Evolutionary conservation across 1,284 basidiomycete genomes (phyloP), one percentile per base, ranked within the genome.

Genomic region (Singerocomus inundabilis): DNA sequence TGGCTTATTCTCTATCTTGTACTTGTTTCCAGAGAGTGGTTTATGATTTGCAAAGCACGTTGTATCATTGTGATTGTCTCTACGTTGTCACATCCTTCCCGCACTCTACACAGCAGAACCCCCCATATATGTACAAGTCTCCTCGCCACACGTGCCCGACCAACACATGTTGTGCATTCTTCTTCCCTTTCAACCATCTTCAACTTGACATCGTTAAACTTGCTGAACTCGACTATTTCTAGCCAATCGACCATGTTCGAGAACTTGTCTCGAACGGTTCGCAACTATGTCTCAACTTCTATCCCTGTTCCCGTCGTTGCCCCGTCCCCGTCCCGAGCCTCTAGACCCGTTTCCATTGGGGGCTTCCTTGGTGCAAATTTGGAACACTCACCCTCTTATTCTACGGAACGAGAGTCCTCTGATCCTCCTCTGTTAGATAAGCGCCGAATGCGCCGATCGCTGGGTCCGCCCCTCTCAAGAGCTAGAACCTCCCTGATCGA

Each of bases 251-350:
- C 79, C 0, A 70, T 76, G 48, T 68, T 81, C 13, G 75, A 80
- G 60, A 70, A 69, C 31, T 70, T 81, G 56, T 80, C 80, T 13
- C 73, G 75, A 18, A 71, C 76, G 2, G 66, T 82, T 30, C 74
- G 77, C 41, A 75, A 67, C 53, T 81, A 81, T 46, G 75, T 82
- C 16, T 79, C 79, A 2, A 71, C 76, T 16, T 74, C 76, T 10
- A 73, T 80, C 34, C 68, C 75, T n/a, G 72, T 79, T 29, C 74
- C 78, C 1, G 66, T 70, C 7, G 72, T 74, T 1, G 68, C 69
- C 2, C 75, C 80, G 10, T 74, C 77, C 9, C 74, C 79, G 1
- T 76, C 77, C 0, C 70, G 73, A 13, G 72, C 79, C 29, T 81
- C 78, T 11, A 67, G 72, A 18, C 80, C 77, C 0, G 61, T 79